Percentiles rank a stretch among this genome's conserved stretches.
Conservation (phyloP, 2,329 filamentous ascomycete species). For the Aspergillus neoniger region DNA sequence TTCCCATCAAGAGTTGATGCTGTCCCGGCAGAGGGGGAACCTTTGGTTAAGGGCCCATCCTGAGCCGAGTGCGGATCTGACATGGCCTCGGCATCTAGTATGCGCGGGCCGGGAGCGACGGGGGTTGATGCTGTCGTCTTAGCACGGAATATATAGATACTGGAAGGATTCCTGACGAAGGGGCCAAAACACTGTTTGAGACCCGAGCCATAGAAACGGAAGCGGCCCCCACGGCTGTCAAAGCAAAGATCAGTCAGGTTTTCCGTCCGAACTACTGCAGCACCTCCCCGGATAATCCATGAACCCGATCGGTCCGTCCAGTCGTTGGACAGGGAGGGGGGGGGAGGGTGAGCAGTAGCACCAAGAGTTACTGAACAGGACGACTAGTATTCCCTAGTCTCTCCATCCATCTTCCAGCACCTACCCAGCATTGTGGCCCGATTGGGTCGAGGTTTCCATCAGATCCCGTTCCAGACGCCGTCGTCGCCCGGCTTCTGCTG, state of each 20-base stretch:
- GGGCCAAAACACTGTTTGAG: not conserved
- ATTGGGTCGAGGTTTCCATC: no score
- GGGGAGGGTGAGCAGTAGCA: not conserved
- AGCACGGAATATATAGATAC: not conserved
- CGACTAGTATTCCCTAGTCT: not conserved
- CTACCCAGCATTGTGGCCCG: no score
- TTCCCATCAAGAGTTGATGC: not conserved
- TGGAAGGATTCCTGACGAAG: not conserved
- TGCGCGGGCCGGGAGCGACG: not conserved
- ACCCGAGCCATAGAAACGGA: not conserved
- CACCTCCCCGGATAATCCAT: not conserved
- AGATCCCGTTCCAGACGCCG: not conserved
- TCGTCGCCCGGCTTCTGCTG: not conserved
- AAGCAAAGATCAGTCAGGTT: not conserved
- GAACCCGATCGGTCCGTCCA: not conserved
- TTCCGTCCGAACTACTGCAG: not conserved
- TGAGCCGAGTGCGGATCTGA: not conserved
- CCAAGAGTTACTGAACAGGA: not conserved
- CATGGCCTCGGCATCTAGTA: not conserved
- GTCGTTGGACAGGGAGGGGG: no score
- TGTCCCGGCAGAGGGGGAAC: not conserved
- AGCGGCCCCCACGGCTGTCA: not conserved
- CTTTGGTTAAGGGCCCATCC: not conserved
- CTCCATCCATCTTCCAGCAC: not conserved
- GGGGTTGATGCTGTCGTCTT: not conserved